Evolutionary conservation across 1,284 basidiomycete genomes (phyloP).

Genomic region (Fomitopsis pinicola): DNA sequence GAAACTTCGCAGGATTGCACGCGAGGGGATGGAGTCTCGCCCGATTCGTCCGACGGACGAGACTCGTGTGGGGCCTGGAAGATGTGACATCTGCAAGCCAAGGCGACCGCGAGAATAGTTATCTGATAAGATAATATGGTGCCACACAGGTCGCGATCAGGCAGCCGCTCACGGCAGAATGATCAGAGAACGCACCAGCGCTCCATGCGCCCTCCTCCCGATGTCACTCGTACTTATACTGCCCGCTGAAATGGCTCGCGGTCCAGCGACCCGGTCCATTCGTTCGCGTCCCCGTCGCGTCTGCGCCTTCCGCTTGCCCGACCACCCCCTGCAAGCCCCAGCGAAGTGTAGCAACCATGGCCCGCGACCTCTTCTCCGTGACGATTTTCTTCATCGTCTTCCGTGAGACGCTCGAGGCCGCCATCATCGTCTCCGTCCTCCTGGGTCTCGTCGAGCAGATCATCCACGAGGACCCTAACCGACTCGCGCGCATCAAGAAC

Average conservation of each 20-base stretch:
- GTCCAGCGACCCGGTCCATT: background rate
- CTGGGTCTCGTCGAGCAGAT: conserved; percentile 84
- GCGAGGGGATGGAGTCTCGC: background rate
- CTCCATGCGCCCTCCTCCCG: background rate
- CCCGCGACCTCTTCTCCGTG: conserved; percentile 66
- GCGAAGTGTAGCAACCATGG: conserved; percentile 35
- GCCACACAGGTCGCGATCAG: background rate
- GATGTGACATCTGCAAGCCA: background rate
- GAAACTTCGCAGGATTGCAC: background rate
- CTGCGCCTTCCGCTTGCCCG: conserved; percentile 9
- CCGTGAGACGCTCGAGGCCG: conserved; percentile 85
- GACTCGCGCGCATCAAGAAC: conserved; percentile 6
- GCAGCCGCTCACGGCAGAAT: background rate
- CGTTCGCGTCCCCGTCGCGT: conserved; percentile 5
- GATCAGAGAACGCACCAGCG: background rate
- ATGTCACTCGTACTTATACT: background rate
- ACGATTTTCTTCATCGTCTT: conserved; percentile 89
- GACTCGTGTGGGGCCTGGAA: background rate
- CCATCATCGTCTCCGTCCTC: conserved; percentile 85
- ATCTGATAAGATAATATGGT: conserved; percentile 11
- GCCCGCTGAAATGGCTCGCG: background rate
- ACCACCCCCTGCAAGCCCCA: conserved; percentile 10
- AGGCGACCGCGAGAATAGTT: background rate
- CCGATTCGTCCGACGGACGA: background rate
- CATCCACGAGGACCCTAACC: conserved; percentile 39